These are phyloP conservation scores for Silene uniflora DNA, from an alignment of 148 eudicot species.

Conservation along the genomic window DNA sequence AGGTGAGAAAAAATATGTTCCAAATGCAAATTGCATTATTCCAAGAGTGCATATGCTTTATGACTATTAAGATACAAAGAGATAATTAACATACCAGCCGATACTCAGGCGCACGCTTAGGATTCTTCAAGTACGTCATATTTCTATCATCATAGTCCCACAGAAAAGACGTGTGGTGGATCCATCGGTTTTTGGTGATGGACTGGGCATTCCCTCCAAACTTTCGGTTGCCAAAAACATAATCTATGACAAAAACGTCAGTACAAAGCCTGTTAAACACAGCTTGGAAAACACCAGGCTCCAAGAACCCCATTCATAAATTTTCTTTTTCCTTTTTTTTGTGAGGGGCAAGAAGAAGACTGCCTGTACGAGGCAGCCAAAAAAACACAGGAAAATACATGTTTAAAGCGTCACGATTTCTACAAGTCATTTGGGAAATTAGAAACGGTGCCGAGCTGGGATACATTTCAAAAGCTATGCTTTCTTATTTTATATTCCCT, in stretches of 20 bases:
- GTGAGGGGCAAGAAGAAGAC: background rate
- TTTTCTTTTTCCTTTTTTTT: no score
- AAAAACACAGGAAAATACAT: background rate
- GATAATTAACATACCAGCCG: slow-evolving; percentile 42
- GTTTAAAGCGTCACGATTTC: background rate
- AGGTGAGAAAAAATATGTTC: background rate
- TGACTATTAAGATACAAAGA: background rate
- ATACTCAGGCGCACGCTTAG: slow-evolving; percentile 71
- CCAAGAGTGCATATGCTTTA: slow-evolving; percentile 2
- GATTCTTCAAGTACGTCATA: slow-evolving; percentile 76
- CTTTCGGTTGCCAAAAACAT: slow-evolving; percentile 76
- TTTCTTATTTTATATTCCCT: no score
- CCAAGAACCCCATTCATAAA: slow-evolving; percentile 2
- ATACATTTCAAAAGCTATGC: no score
- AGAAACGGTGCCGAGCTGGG: background rate
- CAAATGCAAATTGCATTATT: background rate
- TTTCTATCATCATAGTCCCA: slow-evolving; percentile 76
- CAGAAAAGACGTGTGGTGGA: slow-evolving; percentile 89
- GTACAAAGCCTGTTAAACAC: background rate
- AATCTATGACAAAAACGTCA: slow-evolving; percentile 42
- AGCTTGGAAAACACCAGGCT: slow-evolving; percentile 5
- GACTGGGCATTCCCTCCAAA: slow-evolving; percentile 98
- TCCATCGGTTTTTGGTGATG: slow-evolving; percentile 79
- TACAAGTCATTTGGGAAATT: background rate
- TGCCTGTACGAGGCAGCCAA: background rate